Percentiles rank a stretch among this genome's conserved stretches.
Evolutionary conservation across 345 rosid genomes (phyloP).

Genomic region (Salix udensis): DNA sequence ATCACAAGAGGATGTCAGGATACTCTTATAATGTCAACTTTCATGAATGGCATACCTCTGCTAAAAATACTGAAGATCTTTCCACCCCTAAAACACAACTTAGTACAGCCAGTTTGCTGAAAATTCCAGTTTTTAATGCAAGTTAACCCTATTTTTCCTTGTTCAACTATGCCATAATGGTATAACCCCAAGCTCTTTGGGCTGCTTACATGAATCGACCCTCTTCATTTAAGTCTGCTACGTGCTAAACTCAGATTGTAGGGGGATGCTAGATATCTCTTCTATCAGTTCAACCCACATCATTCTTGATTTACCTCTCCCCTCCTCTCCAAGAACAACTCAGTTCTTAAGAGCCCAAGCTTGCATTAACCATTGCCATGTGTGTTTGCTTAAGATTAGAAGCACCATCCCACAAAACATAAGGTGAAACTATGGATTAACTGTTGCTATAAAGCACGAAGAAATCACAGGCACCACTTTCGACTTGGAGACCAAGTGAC

Average conservation of each 20-base stretch:
- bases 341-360: background rate
- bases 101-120: background rate
- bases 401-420: background rate
- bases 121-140: background rate
- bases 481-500: background rate
- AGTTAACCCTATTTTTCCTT: background rate
- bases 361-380: background rate
- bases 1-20: background rate
- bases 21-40: background rate
- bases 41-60: background rate
- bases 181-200: background rate
- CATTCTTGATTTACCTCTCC: background rate
- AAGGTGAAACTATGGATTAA: background rate
- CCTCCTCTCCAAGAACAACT: background rate
- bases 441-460: background rate
- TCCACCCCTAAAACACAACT: background rate
- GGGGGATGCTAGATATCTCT: background rate
- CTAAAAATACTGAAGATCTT: background rate
- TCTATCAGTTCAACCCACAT: background rate
- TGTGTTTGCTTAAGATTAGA: background rate
- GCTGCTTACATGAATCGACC: background rate
- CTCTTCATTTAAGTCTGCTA: background rate
- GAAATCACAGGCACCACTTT: background rate
- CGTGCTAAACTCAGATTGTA: background rate
- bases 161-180: background rate